A percentile compares a stretch with the other conserved stretches of the same genome.
These are phyloP conservation scores for Geotrichum fermentans DNA, from an alignment of 1,139 yeast genomes.

Conservation along the genomic window DNA sequence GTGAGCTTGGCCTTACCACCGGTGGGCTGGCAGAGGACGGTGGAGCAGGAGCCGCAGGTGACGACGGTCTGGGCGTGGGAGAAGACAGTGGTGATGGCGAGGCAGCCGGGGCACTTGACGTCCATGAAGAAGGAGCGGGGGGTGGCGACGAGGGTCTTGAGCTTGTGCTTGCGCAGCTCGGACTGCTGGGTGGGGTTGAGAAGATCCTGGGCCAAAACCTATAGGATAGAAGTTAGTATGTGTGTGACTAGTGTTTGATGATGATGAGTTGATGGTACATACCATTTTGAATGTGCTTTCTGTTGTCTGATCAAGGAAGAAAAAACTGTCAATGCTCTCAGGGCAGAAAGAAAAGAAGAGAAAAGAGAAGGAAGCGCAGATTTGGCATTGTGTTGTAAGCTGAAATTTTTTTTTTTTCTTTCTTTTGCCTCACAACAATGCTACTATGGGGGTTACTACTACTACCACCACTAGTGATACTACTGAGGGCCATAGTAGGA, in stretches of 20 bases:
- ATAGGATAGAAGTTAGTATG: conserved; percentile 6
- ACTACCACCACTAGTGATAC: too few relatives aligned
- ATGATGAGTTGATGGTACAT: too few relatives aligned
- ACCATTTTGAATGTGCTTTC: not conserved
- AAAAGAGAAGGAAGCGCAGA: not conserved
- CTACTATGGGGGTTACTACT: too few relatives aligned
- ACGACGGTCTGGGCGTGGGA: conserved; percentile 99
- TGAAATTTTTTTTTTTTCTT: not conserved
- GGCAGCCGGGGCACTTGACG: conserved; percentile 98
- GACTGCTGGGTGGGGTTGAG: conserved; percentile 96
- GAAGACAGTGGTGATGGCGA: conserved; percentile 97
- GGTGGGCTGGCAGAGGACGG: conserved; percentile 97
- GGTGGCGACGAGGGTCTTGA: conserved; percentile 92
- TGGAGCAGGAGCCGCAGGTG: conserved; percentile 97
- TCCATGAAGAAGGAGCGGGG: conserved; percentile 99
- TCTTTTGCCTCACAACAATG: not conserved
- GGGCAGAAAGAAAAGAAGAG: not conserved
- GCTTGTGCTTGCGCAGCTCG: conserved; percentile 95
- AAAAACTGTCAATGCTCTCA: not conserved
- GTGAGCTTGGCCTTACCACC: conserved; percentile 99
- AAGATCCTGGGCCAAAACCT: conserved; percentile 96
- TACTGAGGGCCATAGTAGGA: too few relatives aligned
- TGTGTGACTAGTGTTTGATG: not conserved
- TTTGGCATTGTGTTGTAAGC: not conserved
- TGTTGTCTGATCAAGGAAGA: not conserved